Evolutionary conservation across 768 basidiomycete species (phyloP), one percentile per base, ranked within the genome.

Genomic region (Cystofilobasidium bisporidii): DNA sequence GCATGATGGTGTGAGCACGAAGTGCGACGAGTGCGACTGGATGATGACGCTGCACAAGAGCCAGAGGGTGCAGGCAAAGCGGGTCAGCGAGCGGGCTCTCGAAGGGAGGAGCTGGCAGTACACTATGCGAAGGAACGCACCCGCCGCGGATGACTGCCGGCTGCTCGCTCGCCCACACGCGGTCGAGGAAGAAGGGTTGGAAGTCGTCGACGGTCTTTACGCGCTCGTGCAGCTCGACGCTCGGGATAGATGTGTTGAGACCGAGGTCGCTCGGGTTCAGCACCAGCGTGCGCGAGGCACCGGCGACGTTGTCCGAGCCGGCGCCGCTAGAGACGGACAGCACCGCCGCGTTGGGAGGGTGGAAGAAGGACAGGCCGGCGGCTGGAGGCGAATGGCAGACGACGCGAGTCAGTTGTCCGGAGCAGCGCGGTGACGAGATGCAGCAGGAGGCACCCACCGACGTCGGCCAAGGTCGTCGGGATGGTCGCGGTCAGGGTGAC

Each of bases 21-120:
- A 30, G 53, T 56, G 53, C 12, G 53, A 56, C 53, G 53, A 56
- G 53, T 56, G 53, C 53, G 53, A 56, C 12, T 26, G 53, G 30
- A 56, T 56, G 2, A 30, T 5, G 28, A 32, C 9, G 28, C 53
- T 56, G 28, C n/a, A n/a, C n/a, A n/a, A n/a, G n/a, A n/a, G n/a
- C n/a, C n/a, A n/a, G n/a, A n/a, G n/a, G n/a, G n/a, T n/a, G n/a
- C n/a, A n/a, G n/a, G n/a, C n/a, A n/a, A n/a, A n/a, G n/a, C n/a
- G n/a, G n/a, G n/a, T n/a, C n/a, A n/a, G n/a, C n/a, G n/a, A n/a
- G n/a, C n/a, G n/a, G n/a, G n/a, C n/a, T n/a, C n/a, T n/a, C n/a
- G n/a, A n/a, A n/a, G n/a, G n/a, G n/a, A n/a, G n/a, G n/a, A n/a
- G n/a, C n/a, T n/a, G n/a, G n/a, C n/a, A n/a, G n/a, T n/a, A n/a